Conservation (phyloP, 1,284 basidiomycete species). For the Inonotus obliquus region DNA sequence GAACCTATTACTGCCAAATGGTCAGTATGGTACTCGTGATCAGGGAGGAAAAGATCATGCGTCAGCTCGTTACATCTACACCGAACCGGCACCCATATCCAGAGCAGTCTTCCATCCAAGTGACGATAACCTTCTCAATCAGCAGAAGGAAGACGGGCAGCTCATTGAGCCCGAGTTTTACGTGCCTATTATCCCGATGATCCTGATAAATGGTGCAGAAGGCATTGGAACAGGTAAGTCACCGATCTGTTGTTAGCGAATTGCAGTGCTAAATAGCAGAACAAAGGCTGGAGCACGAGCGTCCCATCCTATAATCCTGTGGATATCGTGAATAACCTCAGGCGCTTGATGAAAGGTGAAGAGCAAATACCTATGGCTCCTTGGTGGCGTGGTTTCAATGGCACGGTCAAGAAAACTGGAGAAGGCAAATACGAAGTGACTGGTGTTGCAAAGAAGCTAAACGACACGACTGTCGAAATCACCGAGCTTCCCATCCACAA, state of each 20-base stretch:
- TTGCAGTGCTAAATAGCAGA: conserved; percentile 9
- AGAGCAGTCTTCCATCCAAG: conserved; percentile 77
- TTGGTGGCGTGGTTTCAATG: conserved; percentile 97
- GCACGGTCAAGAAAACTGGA: conserved; percentile 75
- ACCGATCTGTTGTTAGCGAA: neutral
- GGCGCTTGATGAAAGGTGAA: conserved; percentile 83
- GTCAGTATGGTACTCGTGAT: conserved; percentile 95
- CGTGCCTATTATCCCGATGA: conserved; percentile 84
- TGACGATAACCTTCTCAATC: conserved; percentile 84
- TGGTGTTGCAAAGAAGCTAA: conserved; percentile 74
- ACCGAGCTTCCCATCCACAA: conserved; percentile 94
- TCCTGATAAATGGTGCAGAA: conserved; percentile 93
- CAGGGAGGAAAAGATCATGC: conserved; percentile 95
- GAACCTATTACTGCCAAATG: conserved; percentile 85
- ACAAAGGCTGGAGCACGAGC: conserved; percentile 87
- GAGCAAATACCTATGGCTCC: conserved; percentile 85
- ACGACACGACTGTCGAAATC: conserved; percentile 89
- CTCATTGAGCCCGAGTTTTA: conserved; percentile 95
- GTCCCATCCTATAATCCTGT: conserved; percentile 93
- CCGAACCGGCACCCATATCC: conserved; percentile 75
- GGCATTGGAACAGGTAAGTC: conserved; percentile 92
- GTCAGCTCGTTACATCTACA: conserved; percentile 96
- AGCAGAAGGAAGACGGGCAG: conserved; percentile 85
- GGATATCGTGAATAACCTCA: conserved; percentile 88
- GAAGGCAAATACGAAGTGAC: conserved; percentile 87